Base-by-base conservation (phyloP, 1,284 basidiomycete genomes). In the Waitea zeae region DNA sequence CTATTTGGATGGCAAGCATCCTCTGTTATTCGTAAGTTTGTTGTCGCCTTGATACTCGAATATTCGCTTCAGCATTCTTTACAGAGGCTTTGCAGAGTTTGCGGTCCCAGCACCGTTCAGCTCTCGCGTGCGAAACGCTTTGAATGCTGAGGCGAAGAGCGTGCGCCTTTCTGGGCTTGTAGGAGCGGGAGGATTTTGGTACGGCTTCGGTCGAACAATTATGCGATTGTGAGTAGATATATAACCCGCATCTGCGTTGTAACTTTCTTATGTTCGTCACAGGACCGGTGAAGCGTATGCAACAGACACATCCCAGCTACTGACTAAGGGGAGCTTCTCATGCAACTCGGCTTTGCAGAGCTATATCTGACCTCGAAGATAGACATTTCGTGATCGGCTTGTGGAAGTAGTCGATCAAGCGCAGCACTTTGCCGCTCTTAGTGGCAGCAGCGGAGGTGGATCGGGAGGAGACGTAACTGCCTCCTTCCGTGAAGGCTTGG, bases 121-220 rank as follows among this genome's bases (percentile, higher is more conserved):
- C 3, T 54, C 64, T 14, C 70, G 78, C 42, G 84, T 92, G 1
- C 63, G 72, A 29, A 82, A 86, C 39, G 88, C 88, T 1, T 61
- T 92, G 36, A 86, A 78, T 43, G 88, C 88, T 9, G 82, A 87
- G 36, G 65, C 87, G 9, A 66, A 69, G 17, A 83, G 79, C 41
- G 86, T 93, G 36, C 74, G 71, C 36, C 61, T 92, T 3, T 71
- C 80, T 3, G 67, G 64, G 22, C 67, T 89, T 3, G 84, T 92
- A 3, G 88, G 88, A 4, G 72, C 75, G n/a, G 82, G 81, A 5
- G 82, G 84, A 3, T 57, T 74, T 44, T 93, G 88, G 88, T 93
- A 92, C 50, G 76, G 76, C 2, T 89, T 88, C 51, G 88, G 88
- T 11, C 72, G 74, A 47, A 71, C 72, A 44, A 71, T 90, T 39